phyloP scores from a whole-genome alignment of 73 alveolate genomes.

The Paramecium primaurelia region DNA sequence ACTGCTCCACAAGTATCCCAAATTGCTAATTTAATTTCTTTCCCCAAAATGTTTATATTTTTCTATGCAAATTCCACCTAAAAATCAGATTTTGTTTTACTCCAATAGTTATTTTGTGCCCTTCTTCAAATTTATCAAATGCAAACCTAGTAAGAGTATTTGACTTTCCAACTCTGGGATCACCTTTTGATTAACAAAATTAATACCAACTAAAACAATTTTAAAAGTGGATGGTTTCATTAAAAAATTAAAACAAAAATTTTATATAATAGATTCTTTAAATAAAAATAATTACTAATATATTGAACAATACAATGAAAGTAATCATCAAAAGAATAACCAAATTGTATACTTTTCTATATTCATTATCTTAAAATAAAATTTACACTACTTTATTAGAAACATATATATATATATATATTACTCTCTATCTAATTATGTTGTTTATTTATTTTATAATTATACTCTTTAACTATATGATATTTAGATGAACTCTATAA shows the following conservation, averaged over 20 bases:
- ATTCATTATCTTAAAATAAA: too few relatives aligned
- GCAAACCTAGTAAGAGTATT: background rate
- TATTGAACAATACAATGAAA: too few relatives aligned
- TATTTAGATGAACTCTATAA: background rate
- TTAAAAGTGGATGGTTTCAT: slow-evolving; percentile 35
- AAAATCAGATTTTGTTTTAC: background rate
- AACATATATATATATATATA: too few relatives aligned
- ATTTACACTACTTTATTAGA: too few relatives aligned
- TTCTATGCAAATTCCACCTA: slow-evolving; percentile 49
- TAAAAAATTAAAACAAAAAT: background rate
- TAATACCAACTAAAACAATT: slow-evolving; percentile 42
- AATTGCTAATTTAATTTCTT: background rate
- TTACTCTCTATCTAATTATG: background rate
- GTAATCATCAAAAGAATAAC: background rate
- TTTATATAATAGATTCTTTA: background rate
- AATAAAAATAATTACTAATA: background rate
- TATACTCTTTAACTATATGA: background rate
- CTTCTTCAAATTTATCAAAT: background rate
- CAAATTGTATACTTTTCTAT: background rate
- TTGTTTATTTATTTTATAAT: too few relatives aligned
- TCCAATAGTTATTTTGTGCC: slow-evolving; percentile 13
- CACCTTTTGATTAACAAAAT: background rate
- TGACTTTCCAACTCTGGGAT: slow-evolving; percentile 31
- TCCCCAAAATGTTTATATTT: background rate
- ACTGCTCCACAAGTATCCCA: slow-evolving; percentile 56